Evolutionary conservation across 495 filamentous ascomycete species (phyloP).

Genomic region (Penicillium crystallinum): DNA sequence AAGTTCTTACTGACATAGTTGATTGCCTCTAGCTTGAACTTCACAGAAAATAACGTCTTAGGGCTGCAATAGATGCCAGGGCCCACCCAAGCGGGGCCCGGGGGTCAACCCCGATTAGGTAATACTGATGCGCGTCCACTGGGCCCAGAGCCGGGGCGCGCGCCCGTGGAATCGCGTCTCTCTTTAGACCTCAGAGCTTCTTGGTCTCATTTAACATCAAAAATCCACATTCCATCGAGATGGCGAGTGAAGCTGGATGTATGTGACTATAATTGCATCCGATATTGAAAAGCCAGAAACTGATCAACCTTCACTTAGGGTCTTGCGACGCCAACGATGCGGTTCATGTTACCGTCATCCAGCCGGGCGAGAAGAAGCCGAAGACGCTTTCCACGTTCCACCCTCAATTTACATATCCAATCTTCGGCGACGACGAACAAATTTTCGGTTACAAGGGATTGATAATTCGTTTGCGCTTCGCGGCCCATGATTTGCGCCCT

Average conservation of each 20-base stretch:
- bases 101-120: slow-evolving; percentile 18
- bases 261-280: slow-evolving; percentile 8
- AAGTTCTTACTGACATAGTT: no score
- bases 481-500: slow-evolving; percentile 75
- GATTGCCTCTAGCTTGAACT: no score
- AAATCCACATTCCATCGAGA: slow-evolving; percentile 14
- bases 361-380: slow-evolving; percentile 48
- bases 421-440: slow-evolving; percentile 85
- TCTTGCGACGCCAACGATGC: slow-evolving; percentile 70
- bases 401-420: slow-evolving; percentile 81
- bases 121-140: slow-evolving; percentile 17
- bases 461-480: slow-evolving; percentile 69
- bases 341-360: slow-evolving; percentile 62
- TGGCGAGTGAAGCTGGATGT: slow-evolving; percentile 51
- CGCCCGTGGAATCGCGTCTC: slow-evolving; percentile 4
- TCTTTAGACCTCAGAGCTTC: slow-evolving; percentile 1
- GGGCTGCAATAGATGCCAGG: not conserved
- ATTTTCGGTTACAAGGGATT: slow-evolving; percentile 88
- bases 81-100: not conserved
- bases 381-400: slow-evolving; percentile 64
- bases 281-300: not conserved
- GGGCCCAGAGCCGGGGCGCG: not conserved
- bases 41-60: not conserved
- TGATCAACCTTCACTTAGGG: slow-evolving; percentile 48
- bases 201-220: not conserved